Base-by-base conservation (phyloP, 1,139 yeast genomes). In the Suhomyces chickasaworum region DNA sequence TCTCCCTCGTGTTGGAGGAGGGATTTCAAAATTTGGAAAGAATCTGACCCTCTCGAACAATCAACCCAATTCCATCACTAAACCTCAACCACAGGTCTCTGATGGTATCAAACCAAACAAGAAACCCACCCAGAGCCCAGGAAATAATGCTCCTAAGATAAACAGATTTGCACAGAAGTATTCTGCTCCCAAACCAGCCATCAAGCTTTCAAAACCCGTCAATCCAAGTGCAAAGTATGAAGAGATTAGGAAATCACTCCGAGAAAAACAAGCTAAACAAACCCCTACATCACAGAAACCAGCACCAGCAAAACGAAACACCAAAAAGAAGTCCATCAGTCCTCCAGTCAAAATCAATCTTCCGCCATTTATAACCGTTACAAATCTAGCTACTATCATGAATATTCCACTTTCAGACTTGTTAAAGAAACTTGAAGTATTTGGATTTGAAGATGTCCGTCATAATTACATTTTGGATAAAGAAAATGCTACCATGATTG, bases 401-500 rank as follows among this genome's bases (percentile, higher is more conserved):
- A 77, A 80, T 47, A 80, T 87, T 10, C 80, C 90, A 9, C 76
- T 87, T 29, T 80, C 79, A 27, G 77, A 73, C 18, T 73, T 93
- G 8, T 72, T 86, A 44, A 66, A 67, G 39, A 83, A 81, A 44
- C 73, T 93, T 66, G 70, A 72, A 46, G 78, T 71, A 1, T 71
- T 89, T 58, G 99, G 98, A 0, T 91, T 86, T 60, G 86, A 85
- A 46, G 83, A 86, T 48, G 75, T 83, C 57, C 76, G 86, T 15
- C 86, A 86, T 55, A 89, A 89, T 54, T 88, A 84, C 63, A 88
- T 93, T 56, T 69, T 93, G 25, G 96, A 91, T 53, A 83, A 78
- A 50, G 98, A 91, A 58, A 89, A 89, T 37, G 95, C 97, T 0
- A 78, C 85, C 13, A 69, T 93, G 52, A 83, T 93, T 53, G 95